These are phyloP conservation scores for Trametes cinnabarina DNA, from an alignment of 768 basidiomycete species.

Conservation along the genomic window DNA sequence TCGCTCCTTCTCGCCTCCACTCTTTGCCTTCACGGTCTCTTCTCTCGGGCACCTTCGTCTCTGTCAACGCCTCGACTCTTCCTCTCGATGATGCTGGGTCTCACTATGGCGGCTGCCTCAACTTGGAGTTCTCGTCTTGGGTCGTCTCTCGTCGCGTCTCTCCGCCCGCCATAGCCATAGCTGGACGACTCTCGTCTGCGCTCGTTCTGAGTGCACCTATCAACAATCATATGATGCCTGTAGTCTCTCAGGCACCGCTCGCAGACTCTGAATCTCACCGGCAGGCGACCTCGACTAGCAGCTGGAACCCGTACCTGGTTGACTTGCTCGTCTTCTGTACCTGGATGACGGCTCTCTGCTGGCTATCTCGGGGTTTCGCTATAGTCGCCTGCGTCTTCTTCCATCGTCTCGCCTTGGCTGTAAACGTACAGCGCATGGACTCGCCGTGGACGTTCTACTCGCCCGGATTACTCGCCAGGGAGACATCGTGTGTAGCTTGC, in stretches of 20 bases:
- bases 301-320: not conserved
- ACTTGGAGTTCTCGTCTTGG: not conserved
- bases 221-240: not conserved
- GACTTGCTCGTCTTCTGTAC: not conserved
- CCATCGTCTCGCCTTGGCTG: not conserved
- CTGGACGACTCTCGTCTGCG: not conserved
- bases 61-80: not conserved
- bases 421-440: not conserved
- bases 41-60: not conserved
- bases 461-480: not conserved
- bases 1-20: not conserved
- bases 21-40: not conserved
- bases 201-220: not conserved
- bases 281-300: not conserved
- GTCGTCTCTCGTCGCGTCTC: not conserved
- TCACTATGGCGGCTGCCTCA: not conserved
- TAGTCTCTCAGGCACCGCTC: not conserved
- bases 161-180: not conserved
- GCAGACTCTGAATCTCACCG: not conserved
- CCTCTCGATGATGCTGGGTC: not conserved
- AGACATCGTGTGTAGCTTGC: not conserved
- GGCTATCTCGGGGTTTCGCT: not conserved
- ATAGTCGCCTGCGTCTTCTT: not conserved
- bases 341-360: not conserved
- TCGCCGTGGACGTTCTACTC: conserved; percentile 3